Evolutionary conservation across 2,329 filamentous ascomycete genomes (phyloP).

Genomic region (Talaromyces verruculosus): DNA sequence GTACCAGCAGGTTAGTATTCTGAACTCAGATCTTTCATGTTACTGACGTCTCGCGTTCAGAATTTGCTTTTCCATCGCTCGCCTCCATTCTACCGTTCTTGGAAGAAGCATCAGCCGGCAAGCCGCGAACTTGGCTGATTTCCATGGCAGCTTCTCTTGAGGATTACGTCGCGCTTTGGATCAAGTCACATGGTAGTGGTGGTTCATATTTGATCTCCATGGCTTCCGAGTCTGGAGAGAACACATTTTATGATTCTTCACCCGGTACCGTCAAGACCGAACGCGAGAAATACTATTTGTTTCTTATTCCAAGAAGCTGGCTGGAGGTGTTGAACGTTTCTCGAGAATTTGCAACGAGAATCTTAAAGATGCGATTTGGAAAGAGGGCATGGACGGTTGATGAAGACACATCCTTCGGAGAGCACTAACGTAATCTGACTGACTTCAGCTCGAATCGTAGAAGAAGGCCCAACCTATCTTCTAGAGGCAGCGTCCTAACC

Average conservation of each 20-base stretch:
- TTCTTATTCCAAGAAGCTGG: constrained; percentile 9
- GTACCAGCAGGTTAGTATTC: constrained; percentile 21
- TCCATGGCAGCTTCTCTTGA: constrained; percentile 14
- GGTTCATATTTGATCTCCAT: not conserved
- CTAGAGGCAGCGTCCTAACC: too few species aligned
- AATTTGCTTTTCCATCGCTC: constrained; percentile 16
- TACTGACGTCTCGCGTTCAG: constrained; percentile 11
- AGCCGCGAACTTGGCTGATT: constrained; percentile 20
- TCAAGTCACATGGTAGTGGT: not conserved
- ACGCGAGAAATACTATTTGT: constrained; percentile 2
- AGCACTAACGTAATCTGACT: too few species aligned
- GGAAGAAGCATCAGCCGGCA: constrained; percentile 13
- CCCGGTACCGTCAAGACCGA: not conserved
- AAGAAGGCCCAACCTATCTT: too few species aligned
- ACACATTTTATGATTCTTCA: not conserved
- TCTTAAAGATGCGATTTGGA: constrained; percentile 3
- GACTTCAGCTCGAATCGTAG: too few species aligned
- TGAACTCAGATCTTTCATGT: not conserved
- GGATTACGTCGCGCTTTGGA: constrained; percentile 16
- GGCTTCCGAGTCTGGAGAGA: constrained; percentile 3
- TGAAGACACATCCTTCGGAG: not conserved
- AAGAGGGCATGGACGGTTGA: constrained; percentile 6
- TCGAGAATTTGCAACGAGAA: constrained; percentile 4
- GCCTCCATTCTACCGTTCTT: constrained; percentile 23
- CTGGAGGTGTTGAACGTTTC: constrained; percentile 4